Evolutionary conservation across 306 rosid genomes (phyloP), one percentile per base, ranked within the genome.

Genomic region (Begonia loranthoides): DNA sequence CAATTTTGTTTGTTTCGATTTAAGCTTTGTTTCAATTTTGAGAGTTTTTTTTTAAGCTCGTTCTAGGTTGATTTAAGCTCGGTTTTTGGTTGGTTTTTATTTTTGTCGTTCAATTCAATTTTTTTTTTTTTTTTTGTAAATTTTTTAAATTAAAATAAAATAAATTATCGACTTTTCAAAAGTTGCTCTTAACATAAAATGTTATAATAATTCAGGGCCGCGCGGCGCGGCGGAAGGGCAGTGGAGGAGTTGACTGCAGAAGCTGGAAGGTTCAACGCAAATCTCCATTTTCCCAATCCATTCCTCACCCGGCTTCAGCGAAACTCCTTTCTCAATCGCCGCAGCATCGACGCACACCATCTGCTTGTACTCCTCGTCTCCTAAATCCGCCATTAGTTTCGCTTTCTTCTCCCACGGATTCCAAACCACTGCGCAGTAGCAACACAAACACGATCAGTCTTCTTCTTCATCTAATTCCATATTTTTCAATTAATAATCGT

Each of bases 341-440:
- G 97, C 94, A 34, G 86, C 97, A 28, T 82, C 81, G 2, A 90
- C 97, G 54, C 97, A 90, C 13, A 90, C 74, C 97, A 90, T 86
- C 54, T 85, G 87, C 51, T 80, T 90, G 61, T 85, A 90, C 70
- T 90, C 97, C 56, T 82, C 95, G 6, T 80, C 94, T 1, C 97
- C 97, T 9, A 90, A 70, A 65, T 90, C 95, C 40, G 12, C 70
- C 94, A 86, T 85, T 2, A 82, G 54, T 57, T 82, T 90, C 22
- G 95, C 76, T 60, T 82, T 90, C 77, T 85, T 90, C 56, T 86
- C 94, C 97, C 97, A 90, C 54, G 97, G 97, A 69, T 90, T 90
- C 97, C 97, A 90, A 50, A 90, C 84, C 41, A 70, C 97, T 90
- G 70, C 55, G 36, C 8, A 16, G 9, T 11, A 52, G 13, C 17